Evolutionary conservation across 805 yeast genomes (phyloP).

Genomic region (Pichia sporocuriosa): DNA sequence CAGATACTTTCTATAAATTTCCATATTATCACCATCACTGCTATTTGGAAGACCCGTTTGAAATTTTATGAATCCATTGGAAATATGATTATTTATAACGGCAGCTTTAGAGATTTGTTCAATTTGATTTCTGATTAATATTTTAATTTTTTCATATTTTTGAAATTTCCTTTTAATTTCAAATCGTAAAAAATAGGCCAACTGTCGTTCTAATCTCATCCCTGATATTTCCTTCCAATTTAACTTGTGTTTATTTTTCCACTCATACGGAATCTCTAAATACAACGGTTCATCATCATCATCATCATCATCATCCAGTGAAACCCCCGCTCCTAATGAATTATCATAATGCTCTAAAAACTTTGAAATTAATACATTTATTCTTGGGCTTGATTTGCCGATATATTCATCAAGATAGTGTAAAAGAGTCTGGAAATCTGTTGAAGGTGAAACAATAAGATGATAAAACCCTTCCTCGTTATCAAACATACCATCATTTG

Average conservation of each 20-base stretch:
- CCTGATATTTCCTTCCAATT: slow-evolving; percentile 19
- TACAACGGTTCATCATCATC: slow-evolving; percentile 4
- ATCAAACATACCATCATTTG: background rate
- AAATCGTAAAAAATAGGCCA: slow-evolving; percentile 15
- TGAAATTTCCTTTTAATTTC: slow-evolving; percentile 12
- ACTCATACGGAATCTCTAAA: slow-evolving; percentile 17
- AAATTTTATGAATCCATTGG: slow-evolving; percentile 12
- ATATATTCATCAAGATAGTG: slow-evolving; percentile 6
- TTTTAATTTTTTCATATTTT: slow-evolving; percentile 8
- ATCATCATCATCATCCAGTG: no score
- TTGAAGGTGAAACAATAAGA: slow-evolving; percentile 5
- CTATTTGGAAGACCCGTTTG: slow-evolving; percentile 11
- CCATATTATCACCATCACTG: background rate
- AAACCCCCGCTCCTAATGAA: background rate
- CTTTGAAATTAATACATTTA: slow-evolving; percentile 7
- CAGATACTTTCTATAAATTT: slow-evolving; percentile 11
- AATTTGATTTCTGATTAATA: slow-evolving; percentile 9
- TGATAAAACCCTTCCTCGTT: background rate
- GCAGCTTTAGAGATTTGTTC: slow-evolving; percentile 13
- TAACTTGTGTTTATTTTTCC: slow-evolving; percentile 19
- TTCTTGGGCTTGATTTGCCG: slow-evolving; percentile 10
- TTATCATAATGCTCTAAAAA: background rate
- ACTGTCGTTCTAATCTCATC: slow-evolving; percentile 17
- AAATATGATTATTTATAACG: slow-evolving; percentile 10
- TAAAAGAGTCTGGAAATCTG: slow-evolving; percentile 8